Evolutionary conservation across 148 eudicot species (phyloP).

Genomic region (Fagopyrum tataricum): DNA sequence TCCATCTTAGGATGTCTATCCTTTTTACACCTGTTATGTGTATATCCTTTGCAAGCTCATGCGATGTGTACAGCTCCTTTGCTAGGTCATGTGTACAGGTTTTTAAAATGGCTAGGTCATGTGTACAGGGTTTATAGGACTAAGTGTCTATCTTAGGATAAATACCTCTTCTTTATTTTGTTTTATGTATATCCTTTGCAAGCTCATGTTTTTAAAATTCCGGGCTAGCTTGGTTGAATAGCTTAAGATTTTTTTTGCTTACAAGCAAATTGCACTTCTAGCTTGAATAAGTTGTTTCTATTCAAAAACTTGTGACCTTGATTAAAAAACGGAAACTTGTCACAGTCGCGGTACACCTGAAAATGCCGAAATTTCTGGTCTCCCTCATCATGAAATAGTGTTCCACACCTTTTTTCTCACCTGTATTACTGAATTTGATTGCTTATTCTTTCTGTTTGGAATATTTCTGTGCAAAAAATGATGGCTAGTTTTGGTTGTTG

Average conservation of each 20-base stretch:
- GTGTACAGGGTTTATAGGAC: not conserved
- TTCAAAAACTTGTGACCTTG: not conserved
- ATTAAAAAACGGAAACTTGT: not conserved
- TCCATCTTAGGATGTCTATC: conserved; percentile 2
- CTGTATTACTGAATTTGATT: not conserved
- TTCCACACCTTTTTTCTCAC: not conserved
- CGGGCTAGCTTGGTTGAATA: not conserved
- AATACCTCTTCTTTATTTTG: not conserved
- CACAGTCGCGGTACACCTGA: not conserved
- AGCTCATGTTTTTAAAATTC: not conserved
- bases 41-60: too few relatives aligned
- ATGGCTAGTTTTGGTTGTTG: not conserved
- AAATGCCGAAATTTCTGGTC: not conserved
- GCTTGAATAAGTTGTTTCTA: not conserved
- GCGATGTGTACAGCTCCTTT: too few relatives aligned
- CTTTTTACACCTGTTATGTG: too few relatives aligned
- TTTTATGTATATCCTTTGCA: not conserved
- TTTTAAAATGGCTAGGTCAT: not conserved
- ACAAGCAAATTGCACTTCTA: not conserved
- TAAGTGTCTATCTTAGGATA: not conserved
- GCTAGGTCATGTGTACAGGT: not conserved
- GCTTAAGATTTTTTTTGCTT: not conserved
- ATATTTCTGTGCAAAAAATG: not conserved
- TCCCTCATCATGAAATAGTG: not conserved
- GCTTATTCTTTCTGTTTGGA: not conserved